These are phyloP conservation scores for Sporobolus alterniflorus DNA, from an alignment of 202 grass and related monocot species.

Conservation along the genomic window DNA sequence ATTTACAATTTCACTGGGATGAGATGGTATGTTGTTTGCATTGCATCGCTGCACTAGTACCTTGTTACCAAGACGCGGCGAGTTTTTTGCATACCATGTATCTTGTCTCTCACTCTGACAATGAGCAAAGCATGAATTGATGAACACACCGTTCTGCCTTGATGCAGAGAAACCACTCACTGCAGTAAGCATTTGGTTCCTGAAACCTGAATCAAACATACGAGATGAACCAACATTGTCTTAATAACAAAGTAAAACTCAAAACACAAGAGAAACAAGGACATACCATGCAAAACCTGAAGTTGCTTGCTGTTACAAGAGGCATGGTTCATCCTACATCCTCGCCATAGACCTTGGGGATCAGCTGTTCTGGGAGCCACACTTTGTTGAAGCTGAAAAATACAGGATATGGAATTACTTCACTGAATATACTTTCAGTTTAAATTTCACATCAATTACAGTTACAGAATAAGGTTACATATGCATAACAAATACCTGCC, in stretches of 20 bases:
- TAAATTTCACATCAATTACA: background rate
- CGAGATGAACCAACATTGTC: background rate
- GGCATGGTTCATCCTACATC: constrained; percentile 67
- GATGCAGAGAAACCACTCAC: constrained; percentile 70
- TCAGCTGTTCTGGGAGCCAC: constrained; percentile 72
- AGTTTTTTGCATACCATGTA: constrained; percentile 75
- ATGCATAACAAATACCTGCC: constrained; percentile 69
- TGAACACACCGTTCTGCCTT: constrained; percentile 71
- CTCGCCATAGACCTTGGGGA: constrained; percentile 58
- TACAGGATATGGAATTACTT: background rate
- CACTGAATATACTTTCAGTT: background rate
- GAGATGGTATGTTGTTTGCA: background rate
- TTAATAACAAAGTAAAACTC: background rate
- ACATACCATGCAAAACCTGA: constrained; percentile 74
- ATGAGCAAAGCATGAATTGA: constrained; percentile 92
- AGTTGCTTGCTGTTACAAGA: constrained; percentile 69
- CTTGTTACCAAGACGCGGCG: constrained; percentile 80
- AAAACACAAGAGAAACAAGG: background rate
- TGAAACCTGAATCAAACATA: constrained; percentile 61
- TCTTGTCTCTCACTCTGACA: constrained; percentile 86
- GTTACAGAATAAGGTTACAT: background rate
- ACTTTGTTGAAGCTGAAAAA: constrained; percentile 78
- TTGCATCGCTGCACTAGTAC: constrained; percentile 10
- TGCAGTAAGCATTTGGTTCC: constrained; percentile 79
- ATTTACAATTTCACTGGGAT: background rate